phyloP scores from a whole-genome alignment of 257 asterid genomes.

The Coffea canephora region DNA sequence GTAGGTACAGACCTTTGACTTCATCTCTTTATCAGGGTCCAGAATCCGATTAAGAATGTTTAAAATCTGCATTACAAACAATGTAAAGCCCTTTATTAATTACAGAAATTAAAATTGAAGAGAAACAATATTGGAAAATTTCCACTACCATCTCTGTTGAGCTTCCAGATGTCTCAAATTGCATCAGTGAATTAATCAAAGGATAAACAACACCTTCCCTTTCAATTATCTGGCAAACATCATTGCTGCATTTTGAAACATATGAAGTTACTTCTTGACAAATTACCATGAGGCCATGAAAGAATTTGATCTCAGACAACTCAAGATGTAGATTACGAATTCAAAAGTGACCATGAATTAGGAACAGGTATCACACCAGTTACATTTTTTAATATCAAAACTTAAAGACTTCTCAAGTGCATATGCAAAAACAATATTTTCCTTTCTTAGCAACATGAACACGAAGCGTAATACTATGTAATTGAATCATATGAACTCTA shows the following conservation, averaged over 20 bases:
- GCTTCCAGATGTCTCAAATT: constrained; percentile 38
- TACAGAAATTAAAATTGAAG: constrained; percentile 9
- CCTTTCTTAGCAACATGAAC: not conserved
- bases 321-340: not conserved
- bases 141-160: constrained; percentile 51
- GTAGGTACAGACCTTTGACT: constrained; percentile 49
- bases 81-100: constrained; percentile 19
- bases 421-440: not conserved
- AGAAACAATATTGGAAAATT: constrained; percentile 12
- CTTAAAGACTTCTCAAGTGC: not conserved
- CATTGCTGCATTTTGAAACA: constrained; percentile 51
- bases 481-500: not conserved
- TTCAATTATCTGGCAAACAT: constrained; percentile 64
- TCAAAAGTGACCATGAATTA: not conserved
- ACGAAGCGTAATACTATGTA: not conserved
- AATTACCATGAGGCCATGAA: not conserved
- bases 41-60: constrained; percentile 73
- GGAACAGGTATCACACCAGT: not conserved
- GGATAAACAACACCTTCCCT: constrained; percentile 68
- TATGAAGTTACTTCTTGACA: constrained; percentile 14
- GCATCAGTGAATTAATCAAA: constrained; percentile 55
- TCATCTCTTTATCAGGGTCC: constrained; percentile 76
- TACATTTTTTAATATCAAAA: not conserved
- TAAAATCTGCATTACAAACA: constrained; percentile 52
- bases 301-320: not conserved